Percentiles rank a stretch among this genome's conserved stretches.
Conservation (phyloP, 2,329 filamentous ascomycete genomes). For the Ilyonectria sp. region DNA sequence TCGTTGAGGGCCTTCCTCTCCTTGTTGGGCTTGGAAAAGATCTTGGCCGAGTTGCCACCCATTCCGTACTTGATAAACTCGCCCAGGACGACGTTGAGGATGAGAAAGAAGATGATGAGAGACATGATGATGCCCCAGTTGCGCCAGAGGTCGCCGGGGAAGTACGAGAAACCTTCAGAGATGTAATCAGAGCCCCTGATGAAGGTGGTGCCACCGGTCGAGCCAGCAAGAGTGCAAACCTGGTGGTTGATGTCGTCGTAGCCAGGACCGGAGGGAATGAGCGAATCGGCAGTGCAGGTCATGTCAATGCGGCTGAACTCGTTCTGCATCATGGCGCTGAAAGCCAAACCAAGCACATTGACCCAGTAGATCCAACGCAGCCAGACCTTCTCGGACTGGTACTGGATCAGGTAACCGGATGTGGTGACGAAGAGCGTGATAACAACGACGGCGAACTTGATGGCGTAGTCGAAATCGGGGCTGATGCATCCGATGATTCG, state of each 20-base stretch:
- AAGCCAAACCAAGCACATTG: slow-evolving; percentile 81
- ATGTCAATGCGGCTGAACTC: slow-evolving; percentile 82
- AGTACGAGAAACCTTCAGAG: slow-evolving; percentile 76
- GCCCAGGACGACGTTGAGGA: slow-evolving; percentile 82
- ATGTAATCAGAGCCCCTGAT: slow-evolving; percentile 81
- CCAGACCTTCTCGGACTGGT: slow-evolving; percentile 81
- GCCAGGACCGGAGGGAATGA: slow-evolving; percentile 79
- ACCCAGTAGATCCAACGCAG: slow-evolving; percentile 86
- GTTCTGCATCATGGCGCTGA: slow-evolving; percentile 87
- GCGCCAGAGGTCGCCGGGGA: slow-evolving; percentile 79
- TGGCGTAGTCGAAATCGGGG: slow-evolving; percentile 87
- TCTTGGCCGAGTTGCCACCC: slow-evolving; percentile 84
- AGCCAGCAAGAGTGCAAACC: slow-evolving; percentile 85
- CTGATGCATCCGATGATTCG: slow-evolving; percentile 81
- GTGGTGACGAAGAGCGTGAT: slow-evolving; percentile 89
- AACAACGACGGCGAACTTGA: slow-evolving; percentile 84
- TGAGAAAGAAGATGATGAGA: slow-evolving; percentile 82
- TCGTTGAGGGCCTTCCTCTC: slow-evolving; percentile 78
- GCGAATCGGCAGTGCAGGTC: slow-evolving; percentile 76
- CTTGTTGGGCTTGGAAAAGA: slow-evolving; percentile 79
- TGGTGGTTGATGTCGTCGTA: slow-evolving; percentile 82
- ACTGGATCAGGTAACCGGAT: slow-evolving; percentile 88
- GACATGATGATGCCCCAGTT: slow-evolving; percentile 87
- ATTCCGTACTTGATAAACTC: slow-evolving; percentile 85
- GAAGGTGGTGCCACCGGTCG: slow-evolving; percentile 72